Conservation (phyloP, 768 basidiomycete genomes). For the Amanita rubescens region DNA sequence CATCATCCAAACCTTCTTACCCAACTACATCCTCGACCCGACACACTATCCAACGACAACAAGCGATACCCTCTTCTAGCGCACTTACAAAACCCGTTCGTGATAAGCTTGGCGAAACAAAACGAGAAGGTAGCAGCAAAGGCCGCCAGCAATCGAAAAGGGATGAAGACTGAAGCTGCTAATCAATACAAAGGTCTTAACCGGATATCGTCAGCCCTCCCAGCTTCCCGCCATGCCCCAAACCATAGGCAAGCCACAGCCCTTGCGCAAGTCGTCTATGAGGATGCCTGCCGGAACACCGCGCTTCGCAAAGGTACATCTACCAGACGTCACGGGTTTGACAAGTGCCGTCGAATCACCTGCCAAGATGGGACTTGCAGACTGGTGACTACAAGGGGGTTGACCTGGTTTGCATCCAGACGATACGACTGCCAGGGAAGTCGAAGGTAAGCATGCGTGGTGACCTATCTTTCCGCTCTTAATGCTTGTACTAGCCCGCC, state of each 20-base stretch:
- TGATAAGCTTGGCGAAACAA: not conserved
- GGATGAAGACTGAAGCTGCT: not conserved
- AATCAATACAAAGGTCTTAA: not conserved
- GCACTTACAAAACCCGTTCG: slow-evolving; percentile 20
- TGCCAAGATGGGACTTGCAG: slow-evolving; percentile 33
- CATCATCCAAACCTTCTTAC: slow-evolving; percentile 19
- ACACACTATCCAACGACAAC: slow-evolving; percentile 47
- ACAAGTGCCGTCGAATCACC: slow-evolving; percentile 76
- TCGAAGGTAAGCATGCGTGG: slow-evolving; percentile 44
- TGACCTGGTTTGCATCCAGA: slow-evolving; percentile 37
- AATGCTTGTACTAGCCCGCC: slow-evolving; percentile 37
- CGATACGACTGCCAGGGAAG: slow-evolving; percentile 41
- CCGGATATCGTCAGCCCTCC: not conserved
- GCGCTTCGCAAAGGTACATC: slow-evolving; percentile 34
- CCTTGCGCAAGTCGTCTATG: slow-evolving; percentile 14
- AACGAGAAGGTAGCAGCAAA: not conserved
- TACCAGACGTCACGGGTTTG: slow-evolving; percentile 81
- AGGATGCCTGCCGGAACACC: slow-evolving; percentile 21
- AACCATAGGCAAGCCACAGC: slow-evolving; percentile 12
- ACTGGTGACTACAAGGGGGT: slow-evolving; percentile 34
- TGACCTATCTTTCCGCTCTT: not conserved
- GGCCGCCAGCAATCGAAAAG: not conserved
- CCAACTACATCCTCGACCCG: slow-evolving; percentile 24
- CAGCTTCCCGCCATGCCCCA: slow-evolving; percentile 4
- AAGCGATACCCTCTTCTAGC: slow-evolving; percentile 50